Percentiles rank a stretch among this genome's conserved stretches.
Evolutionary conservation across 106 monocot species (phyloP).

Genomic region (Allium fistulosum): DNA sequence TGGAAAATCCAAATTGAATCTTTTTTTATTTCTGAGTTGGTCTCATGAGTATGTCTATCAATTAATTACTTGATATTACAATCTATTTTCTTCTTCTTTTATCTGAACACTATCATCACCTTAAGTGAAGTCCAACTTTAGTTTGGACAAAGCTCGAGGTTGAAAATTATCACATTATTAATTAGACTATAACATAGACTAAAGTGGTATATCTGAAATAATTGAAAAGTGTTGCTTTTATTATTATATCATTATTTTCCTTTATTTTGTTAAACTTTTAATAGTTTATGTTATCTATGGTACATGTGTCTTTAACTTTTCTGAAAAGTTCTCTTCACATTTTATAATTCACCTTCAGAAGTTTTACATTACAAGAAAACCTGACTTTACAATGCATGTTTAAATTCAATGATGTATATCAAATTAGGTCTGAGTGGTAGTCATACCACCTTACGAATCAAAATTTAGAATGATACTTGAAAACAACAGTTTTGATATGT

Average conservation of each 20-base stretch:
- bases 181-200: conserved; percentile 4
- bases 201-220: neutral
- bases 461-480: too few species aligned
- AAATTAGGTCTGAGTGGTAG: too few species aligned
- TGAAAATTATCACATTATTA: neutral
- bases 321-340: conserved; percentile 3
- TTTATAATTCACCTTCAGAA: conserved; percentile 7
- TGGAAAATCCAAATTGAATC: conserved; percentile 5
- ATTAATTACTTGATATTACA: conserved; percentile 15
- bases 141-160: conserved; percentile 28
- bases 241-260: neutral
- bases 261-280: too few species aligned
- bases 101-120: conserved; percentile 18
- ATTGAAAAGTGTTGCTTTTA: conserved; percentile 2
- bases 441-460: too few species aligned
- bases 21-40: conserved; percentile 20
- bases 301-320: conserved; percentile 15
- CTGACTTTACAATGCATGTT: neutral
- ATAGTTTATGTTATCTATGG: conserved; percentile 6
- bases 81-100: conserved; percentile 4
- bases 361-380: conserved; percentile 7
- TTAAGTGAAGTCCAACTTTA: conserved; percentile 47
- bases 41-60: conserved; percentile 37
- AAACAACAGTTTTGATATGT: too few species aligned
- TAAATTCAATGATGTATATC: too few species aligned